phyloP scores from a whole-genome alignment of 768 basidiomycete genomes.

The Boletus huronensis region DNA sequence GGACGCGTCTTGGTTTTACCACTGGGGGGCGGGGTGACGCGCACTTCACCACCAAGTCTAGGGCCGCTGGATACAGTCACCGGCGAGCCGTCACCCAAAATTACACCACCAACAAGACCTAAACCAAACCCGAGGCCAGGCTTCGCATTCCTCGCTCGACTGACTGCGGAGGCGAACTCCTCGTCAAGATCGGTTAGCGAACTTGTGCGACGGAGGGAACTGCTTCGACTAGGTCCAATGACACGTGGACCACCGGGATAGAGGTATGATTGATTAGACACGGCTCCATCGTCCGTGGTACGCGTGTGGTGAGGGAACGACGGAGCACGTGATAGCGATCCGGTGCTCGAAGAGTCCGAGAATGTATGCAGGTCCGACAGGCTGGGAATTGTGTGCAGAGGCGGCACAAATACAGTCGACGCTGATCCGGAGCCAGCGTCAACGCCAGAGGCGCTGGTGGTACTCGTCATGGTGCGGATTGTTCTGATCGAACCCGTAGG shows the following conservation, averaged over 20 bases:
- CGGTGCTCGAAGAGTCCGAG: constrained; percentile 41
- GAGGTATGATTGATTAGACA: constrained; percentile 60
- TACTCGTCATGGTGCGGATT: constrained; percentile 53
- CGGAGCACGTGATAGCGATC: constrained; percentile 38
- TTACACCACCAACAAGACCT: constrained; percentile 38
- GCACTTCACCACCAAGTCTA: constrained; percentile 39
- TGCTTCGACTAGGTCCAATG: constrained; percentile 65
- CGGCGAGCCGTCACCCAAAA: constrained; percentile 53
- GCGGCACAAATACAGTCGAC: constrained; percentile 76
- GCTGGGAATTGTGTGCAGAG: constrained; percentile 65
- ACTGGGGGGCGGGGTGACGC: constrained; percentile 45
- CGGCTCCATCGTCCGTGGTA: constrained; percentile 71
- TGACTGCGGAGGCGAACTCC: constrained; percentile 46
- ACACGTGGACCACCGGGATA: constrained; percentile 72
- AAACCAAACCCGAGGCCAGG: constrained; percentile 45
- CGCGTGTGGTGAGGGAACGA: constrained; percentile 59
- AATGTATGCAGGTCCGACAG: constrained; percentile 57
- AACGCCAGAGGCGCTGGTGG: constrained; percentile 33
- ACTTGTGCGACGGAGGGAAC: constrained; percentile 58
- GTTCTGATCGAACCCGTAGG: constrained; percentile 64
- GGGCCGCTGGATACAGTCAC: constrained; percentile 73
- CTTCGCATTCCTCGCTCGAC: constrained; percentile 39
- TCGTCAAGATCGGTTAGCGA: constrained; percentile 76
- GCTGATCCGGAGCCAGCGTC: constrained; percentile 52
- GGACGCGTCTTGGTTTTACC: constrained; percentile 30